Conservation (phyloP, 768 basidiomycete species). For the Xanthoconium purpureum region DNA sequence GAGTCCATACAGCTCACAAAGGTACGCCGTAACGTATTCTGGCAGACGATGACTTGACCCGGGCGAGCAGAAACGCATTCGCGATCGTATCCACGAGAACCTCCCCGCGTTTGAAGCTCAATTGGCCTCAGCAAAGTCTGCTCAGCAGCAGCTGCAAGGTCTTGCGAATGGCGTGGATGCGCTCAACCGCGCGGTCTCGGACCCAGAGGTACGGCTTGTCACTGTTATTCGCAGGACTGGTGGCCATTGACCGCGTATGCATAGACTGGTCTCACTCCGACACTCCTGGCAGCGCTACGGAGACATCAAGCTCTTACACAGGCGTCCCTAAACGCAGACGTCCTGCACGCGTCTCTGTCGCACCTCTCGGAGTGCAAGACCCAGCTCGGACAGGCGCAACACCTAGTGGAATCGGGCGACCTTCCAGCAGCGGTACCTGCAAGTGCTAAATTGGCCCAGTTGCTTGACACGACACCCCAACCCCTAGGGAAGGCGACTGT, state of each 20-base stretch:
- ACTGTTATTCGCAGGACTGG: neutral
- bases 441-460: slow-evolving; percentile 39
- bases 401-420: slow-evolving; percentile 51
- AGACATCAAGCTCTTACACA: slow-evolving; percentile 64
- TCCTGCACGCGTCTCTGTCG: slow-evolving; percentile 47
- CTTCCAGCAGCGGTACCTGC: slow-evolving; percentile 61
- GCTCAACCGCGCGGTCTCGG: slow-evolving; percentile 49
- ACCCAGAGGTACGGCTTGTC: slow-evolving; percentile 51
- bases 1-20: slow-evolving; percentile 67
- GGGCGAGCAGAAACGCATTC: slow-evolving; percentile 55
- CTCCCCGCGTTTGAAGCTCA: slow-evolving; percentile 64
- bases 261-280: slow-evolving; percentile 69
- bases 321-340: slow-evolving; percentile 53
- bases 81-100: slow-evolving; percentile 67
- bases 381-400: slow-evolving; percentile 43
- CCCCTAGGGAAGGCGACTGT: slow-evolving; percentile 53
- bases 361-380: slow-evolving; percentile 53
- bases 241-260: slow-evolving; percentile 8
- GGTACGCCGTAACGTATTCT: slow-evolving; percentile 38
- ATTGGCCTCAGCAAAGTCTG: slow-evolving; percentile 55
- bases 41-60: slow-evolving; percentile 2
- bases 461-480: slow-evolving; percentile 47
- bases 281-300: slow-evolving; percentile 51
- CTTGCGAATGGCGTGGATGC: slow-evolving; percentile 52
- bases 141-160: slow-evolving; percentile 55